Conservation (phyloP, 345 rosid genomes). For the Lagerstroemia speciosa region DNA sequence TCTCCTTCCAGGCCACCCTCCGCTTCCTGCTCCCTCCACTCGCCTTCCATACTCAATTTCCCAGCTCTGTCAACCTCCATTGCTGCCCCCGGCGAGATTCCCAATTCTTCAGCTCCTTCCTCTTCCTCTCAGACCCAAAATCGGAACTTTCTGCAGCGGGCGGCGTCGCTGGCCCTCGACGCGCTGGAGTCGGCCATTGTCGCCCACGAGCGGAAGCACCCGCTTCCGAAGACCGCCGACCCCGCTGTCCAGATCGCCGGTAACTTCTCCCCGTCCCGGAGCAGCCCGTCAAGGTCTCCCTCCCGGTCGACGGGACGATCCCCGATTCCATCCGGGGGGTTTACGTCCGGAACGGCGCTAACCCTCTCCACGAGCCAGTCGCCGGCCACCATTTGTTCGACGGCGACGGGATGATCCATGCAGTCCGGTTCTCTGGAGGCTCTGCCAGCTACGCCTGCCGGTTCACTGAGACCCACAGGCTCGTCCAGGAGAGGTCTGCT, state of each 20-base stretch:
- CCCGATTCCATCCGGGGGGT: constrained; percentile 1
- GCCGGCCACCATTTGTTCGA: constrained; percentile 3
- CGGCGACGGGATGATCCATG: constrained; percentile 2
- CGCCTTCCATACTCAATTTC: too few species aligned
- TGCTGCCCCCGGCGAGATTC: too few species aligned
- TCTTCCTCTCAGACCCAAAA: neutral
- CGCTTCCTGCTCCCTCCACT: too few species aligned
- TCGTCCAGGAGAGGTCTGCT: neutral
- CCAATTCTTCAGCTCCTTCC: too few species aligned
- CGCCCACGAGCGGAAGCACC: neutral
- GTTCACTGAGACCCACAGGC: neutral
- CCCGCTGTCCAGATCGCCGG: constrained; percentile 1
- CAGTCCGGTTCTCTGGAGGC: neutral
- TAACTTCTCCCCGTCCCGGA: constrained; percentile 4
- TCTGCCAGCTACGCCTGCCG: constrained; percentile 1
- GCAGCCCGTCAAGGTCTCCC: neutral
- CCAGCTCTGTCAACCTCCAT: too few species aligned
- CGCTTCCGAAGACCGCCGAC: constrained; percentile 4
- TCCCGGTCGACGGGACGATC: constrained; percentile 1
- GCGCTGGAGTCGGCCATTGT: neutral
- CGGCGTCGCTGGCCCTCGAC: neutral
- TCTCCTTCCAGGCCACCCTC: too few species aligned
- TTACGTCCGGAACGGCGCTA: constrained; percentile 1
- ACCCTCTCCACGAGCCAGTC: constrained; percentile 1
- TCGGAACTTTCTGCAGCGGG: neutral